Percentiles rank a stretch among this genome's conserved stretches.
Evolutionary conservation across 768 basidiomycete species (phyloP).

Genomic region (Neoboletus brunneissimus): DNA sequence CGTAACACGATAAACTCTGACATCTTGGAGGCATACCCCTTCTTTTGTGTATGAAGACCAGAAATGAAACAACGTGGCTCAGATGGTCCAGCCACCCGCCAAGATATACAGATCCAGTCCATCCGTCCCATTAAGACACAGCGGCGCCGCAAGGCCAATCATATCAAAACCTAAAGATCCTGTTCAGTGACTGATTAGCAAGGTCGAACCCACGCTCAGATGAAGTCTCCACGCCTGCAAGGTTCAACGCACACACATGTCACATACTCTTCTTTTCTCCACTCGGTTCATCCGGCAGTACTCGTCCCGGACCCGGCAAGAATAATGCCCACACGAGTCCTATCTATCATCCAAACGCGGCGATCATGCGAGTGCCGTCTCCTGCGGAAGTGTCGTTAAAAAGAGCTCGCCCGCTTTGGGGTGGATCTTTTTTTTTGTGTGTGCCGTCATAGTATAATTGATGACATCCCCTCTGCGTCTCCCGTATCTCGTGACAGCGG

Average conservation of each 20-base stretch:
- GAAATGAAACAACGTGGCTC: not conserved
- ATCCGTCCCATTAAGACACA: not conserved
- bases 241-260: not conserved
- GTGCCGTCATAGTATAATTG: not conserved
- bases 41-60: not conserved
- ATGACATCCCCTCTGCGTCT: not conserved
- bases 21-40: not conserved
- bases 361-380: slow-evolving; percentile 3
- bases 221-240: not conserved
- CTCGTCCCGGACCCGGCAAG: not conserved
- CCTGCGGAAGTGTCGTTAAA: not conserved
- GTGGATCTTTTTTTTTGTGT: not conserved
- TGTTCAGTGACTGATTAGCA: not conserved
- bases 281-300: not conserved
- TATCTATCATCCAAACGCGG: not conserved
- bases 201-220: not conserved
- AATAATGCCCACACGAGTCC: not conserved
- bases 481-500: not conserved
- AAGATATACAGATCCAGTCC: not conserved
- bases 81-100: not conserved
- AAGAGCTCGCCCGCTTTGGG: not conserved
- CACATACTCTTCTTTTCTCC: not conserved
- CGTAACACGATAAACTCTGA: not conserved
- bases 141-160: slow-evolving; percentile 4
- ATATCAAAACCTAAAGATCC: not conserved